These are phyloP conservation scores for Hymenoscyphus scutula DNA, from an alignment of 2,329 filamentous ascomycete genomes.

Conservation along the genomic window DNA sequence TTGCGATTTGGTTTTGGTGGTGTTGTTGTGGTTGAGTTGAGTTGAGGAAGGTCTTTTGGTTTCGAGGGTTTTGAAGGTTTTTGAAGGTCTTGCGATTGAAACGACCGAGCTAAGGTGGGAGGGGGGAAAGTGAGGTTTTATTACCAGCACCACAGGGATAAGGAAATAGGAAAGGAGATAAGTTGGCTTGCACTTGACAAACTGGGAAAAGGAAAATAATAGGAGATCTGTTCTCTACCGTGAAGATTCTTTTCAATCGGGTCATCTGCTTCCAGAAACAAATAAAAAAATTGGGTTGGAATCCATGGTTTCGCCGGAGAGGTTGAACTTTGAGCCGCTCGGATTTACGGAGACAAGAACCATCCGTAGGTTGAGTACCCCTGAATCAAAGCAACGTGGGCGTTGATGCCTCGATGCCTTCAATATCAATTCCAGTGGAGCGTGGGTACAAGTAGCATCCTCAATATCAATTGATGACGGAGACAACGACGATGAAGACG, in stretches of 20 bases:
- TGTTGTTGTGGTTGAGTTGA: background rate
- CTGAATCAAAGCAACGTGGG: no score
- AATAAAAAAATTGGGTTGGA: background rate
- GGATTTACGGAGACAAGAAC: background rate
- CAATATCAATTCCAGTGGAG: no score
- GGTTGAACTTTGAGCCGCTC: background rate
- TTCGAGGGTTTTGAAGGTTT: no score
- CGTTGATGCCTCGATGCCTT: background rate
- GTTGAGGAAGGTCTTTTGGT: background rate
- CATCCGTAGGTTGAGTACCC: no score
- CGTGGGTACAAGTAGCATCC: background rate
- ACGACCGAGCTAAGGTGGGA: background rate
- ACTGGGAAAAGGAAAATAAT: background rate
- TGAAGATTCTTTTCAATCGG: background rate
- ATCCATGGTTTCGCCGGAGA: background rate
- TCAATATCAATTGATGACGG: background rate
- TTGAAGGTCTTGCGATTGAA: background rate
- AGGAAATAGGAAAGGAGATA: background rate
- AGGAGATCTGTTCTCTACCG: background rate
- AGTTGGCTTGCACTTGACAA: background rate
- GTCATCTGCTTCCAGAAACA: background rate
- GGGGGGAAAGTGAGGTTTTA: background rate
- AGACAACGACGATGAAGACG: background rate
- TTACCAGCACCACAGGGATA: no score
- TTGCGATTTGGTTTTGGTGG: slow-evolving; percentile 10